phyloP scores from a whole-genome alignment of 2,329 filamentous ascomycete species.

The Penicillium glabrum region DNA sequence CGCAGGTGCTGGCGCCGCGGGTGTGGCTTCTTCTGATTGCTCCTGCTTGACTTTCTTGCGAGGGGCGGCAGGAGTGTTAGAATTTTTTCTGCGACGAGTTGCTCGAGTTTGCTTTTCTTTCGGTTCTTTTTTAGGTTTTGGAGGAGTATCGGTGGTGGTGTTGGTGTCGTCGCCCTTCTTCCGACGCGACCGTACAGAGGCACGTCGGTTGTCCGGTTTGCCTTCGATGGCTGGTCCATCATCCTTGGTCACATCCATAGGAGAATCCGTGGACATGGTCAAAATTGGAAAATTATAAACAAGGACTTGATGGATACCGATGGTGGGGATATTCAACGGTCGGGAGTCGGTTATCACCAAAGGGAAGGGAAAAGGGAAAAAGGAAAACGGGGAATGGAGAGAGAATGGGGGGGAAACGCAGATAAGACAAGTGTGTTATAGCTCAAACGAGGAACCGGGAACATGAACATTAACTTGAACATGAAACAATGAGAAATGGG shows the following conservation, averaged over 20 bases:
- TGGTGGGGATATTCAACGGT: slow-evolving; percentile 3
- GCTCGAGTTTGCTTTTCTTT: slow-evolving; percentile 27
- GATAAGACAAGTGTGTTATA: slow-evolving; percentile 6
- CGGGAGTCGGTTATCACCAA: slow-evolving; percentile 9
- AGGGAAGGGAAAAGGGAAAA: slow-evolving; percentile 9
- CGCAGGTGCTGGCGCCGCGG: slow-evolving; percentile 7
- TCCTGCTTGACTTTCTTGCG: slow-evolving; percentile 52
- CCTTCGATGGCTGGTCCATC: slow-evolving; percentile 25
- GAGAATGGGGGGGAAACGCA: background rate
- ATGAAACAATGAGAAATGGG: slow-evolving; percentile 7
- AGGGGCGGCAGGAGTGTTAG: slow-evolving; percentile 32
- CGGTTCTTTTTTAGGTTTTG: slow-evolving; percentile 30
- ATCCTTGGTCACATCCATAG: slow-evolving; percentile 27
- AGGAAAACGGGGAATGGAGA: slow-evolving; percentile 6
- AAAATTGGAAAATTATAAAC: background rate
- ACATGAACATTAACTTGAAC: slow-evolving; percentile 14
- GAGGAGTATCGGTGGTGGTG: slow-evolving; percentile 22
- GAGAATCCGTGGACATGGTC: slow-evolving; percentile 33
- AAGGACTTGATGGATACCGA: background rate
- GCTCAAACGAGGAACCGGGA: slow-evolving; percentile 2
- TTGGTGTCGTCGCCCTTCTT: slow-evolving; percentile 41
- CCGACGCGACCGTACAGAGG: slow-evolving; percentile 39
- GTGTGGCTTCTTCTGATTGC: slow-evolving; percentile 21
- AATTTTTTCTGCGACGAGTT: slow-evolving; percentile 38
- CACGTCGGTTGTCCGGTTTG: slow-evolving; percentile 34